A percentile compares a stretch with the other conserved stretches of the same genome.
Evolutionary conservation across 352 stramenopile genomes (phyloP).

Genomic region (Phytopythium cucurbitacearum): DNA sequence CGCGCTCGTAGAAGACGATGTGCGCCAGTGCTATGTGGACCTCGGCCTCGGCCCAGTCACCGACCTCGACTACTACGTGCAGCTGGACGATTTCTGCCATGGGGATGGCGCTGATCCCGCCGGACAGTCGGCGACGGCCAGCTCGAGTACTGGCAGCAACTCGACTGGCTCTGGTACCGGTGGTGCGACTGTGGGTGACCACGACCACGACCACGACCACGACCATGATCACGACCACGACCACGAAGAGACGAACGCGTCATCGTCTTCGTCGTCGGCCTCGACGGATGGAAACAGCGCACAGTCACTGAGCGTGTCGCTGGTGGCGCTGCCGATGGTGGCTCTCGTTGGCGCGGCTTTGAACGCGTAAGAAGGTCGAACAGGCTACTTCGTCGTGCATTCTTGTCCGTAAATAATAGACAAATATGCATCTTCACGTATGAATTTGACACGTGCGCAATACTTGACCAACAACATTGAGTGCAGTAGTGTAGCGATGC

Average conservation of each 20-base stretch:
- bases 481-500: too few species aligned
- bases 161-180: conserved; percentile 11
- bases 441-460: too few species aligned
- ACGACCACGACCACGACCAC: conserved; percentile 6
- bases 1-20: conserved; percentile 33
- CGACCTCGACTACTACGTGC: conserved; percentile 31
- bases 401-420: neutral
- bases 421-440: too few species aligned
- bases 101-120: conserved; percentile 31
- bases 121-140: conserved; percentile 4
- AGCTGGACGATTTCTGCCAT: conserved; percentile 40
- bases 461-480: too few species aligned
- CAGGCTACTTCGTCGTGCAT: neutral
- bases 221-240: conserved; percentile 10
- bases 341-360: conserved; percentile 35
- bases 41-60: conserved; percentile 20
- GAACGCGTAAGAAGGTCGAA: conserved; percentile 17
- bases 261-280: conserved; percentile 8
- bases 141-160: conserved; percentile 8
- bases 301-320: conserved; percentile 5
- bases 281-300: conserved; percentile 7
- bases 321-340: conserved; percentile 8
- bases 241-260: conserved; percentile 6
- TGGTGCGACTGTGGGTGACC: conserved; percentile 9
- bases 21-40: conserved; percentile 26